Percentiles rank a stretch among this genome's conserved stretches.
Evolutionary conservation across 2,329 filamentous ascomycete genomes (phyloP).

Genomic region (Aspergillus floridensis): DNA sequence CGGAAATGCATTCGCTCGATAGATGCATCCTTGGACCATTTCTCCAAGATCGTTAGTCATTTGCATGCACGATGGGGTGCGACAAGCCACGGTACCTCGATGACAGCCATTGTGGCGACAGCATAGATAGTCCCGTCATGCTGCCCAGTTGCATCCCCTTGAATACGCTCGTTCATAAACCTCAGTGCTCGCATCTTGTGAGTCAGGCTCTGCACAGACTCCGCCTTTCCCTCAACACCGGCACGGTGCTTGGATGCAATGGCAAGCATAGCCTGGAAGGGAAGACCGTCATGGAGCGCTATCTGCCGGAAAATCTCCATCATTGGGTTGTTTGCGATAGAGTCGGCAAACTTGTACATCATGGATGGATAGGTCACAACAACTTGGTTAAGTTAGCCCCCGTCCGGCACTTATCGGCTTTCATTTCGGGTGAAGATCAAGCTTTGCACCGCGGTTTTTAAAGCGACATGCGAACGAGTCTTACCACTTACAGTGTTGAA

Average conservation of each 20-base stretch:
- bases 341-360: slow-evolving; percentile 34
- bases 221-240: slow-evolving; percentile 29
- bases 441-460: background rate
- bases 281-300: slow-evolving; percentile 29
- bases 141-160: slow-evolving; percentile 22
- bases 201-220: slow-evolving; percentile 33
- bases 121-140: slow-evolving; percentile 33
- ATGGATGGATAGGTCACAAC: slow-evolving; percentile 34
- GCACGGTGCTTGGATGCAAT: slow-evolving; percentile 34
- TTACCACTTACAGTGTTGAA: slow-evolving; percentile 32
- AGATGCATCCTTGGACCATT: slow-evolving; percentile 34
- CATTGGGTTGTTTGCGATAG: slow-evolving; percentile 29
- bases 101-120: slow-evolving; percentile 33
- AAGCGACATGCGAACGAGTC: background rate
- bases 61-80: background rate
- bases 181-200: slow-evolving; percentile 34
- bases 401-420: background rate
- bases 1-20: slow-evolving; percentile 32
- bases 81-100: slow-evolving; percentile 26
- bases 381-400: slow-evolving; percentile 25
- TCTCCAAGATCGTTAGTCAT: slow-evolving; percentile 22
- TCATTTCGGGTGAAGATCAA: background rate
- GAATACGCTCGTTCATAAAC: slow-evolving; percentile 31
- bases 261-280: slow-evolving; percentile 35
- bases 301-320: slow-evolving; percentile 32